Conservation (phyloP, 2,329 filamentous ascomycete species). For the Colletotrichum agaves region DNA sequence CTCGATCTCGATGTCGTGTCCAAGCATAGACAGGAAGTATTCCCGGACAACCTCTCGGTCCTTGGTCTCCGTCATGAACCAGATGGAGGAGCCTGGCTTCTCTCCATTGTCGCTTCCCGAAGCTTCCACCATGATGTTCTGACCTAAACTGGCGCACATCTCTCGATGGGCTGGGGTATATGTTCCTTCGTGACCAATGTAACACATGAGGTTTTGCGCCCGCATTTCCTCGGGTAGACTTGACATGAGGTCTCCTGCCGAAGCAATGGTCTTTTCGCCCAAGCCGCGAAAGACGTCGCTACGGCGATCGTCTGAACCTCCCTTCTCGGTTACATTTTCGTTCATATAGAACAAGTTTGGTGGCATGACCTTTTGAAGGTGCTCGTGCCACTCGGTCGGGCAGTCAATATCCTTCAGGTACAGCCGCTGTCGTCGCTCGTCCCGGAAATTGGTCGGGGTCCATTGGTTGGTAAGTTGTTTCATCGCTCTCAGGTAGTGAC, state of each 20-base stretch:
- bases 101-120: conserved; percentile 79
- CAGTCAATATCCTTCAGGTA: conserved; percentile 99
- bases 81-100: conserved; percentile 88
- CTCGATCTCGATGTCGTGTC: conserved; percentile 96
- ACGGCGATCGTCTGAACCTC: conserved; percentile 40
- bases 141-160: conserved; percentile 96
- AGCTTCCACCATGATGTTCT: conserved; percentile 98
- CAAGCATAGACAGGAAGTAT: conserved; percentile 91
- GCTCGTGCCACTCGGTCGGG: conserved; percentile 85
- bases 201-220: conserved; percentile 97
- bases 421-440: conserved; percentile 83
- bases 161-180: conserved; percentile 95
- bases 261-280: conserved; percentile 66
- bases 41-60: conserved; percentile 91
- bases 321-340: conserved; percentile 70
- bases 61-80: conserved; percentile 98
- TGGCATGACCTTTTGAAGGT: conserved; percentile 81
- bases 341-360: conserved; percentile 91
- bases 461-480: conserved; percentile 85
- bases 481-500: conserved; percentile 92
- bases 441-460: conserved; percentile 78
- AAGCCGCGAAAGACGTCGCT: conserved; percentile 55
- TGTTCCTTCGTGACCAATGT: conserved; percentile 96
- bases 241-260: conserved; percentile 94
- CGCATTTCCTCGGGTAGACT: conserved; percentile 87